A percentile compares a stretch with the other conserved stretches of the same genome.
phyloP scores from a whole-genome alignment of 495 filamentous ascomycete genomes.

The Chlorociboria aeruginascens region DNA sequence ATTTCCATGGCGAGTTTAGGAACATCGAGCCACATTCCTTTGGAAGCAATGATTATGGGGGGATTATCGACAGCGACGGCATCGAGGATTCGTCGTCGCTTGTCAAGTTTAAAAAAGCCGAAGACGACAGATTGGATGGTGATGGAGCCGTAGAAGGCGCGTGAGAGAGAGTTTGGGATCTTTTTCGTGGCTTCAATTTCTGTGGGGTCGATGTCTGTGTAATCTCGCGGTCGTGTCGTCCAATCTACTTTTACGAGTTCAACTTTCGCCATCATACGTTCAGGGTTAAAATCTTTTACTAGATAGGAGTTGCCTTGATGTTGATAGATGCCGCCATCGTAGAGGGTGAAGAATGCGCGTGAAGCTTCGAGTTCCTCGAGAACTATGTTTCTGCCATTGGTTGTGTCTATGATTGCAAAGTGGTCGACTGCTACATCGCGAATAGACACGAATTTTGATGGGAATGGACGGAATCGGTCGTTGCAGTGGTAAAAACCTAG shows the following conservation, averaged over 20 bases:
- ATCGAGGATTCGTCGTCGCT: slow-evolving; percentile 71
- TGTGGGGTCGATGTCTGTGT: slow-evolving; percentile 82
- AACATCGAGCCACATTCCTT: slow-evolving; percentile 96
- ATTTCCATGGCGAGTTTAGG: slow-evolving; percentile 70
- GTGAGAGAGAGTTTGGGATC: slow-evolving; percentile 41
- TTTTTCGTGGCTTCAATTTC: slow-evolving; percentile 74
- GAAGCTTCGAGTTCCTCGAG: slow-evolving; percentile 95
- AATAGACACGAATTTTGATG: slow-evolving; percentile 74
- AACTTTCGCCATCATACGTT: slow-evolving; percentile 57
- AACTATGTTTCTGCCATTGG: slow-evolving; percentile 66
- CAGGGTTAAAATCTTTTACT: slow-evolving; percentile 76
- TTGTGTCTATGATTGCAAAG: slow-evolving; percentile 87
- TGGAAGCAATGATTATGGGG: slow-evolving; percentile 68
- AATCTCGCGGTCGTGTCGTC: slow-evolving; percentile 89
- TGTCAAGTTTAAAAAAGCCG: slow-evolving; percentile 93
- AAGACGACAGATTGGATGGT: slow-evolving; percentile 77
- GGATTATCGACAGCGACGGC: slow-evolving; percentile 90
- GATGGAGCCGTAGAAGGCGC: slow-evolving; percentile 77
- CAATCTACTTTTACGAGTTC: slow-evolving; percentile 85
- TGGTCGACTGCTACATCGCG: slow-evolving; percentile 77
- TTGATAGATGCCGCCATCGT: slow-evolving; percentile 95
- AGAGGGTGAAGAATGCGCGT: slow-evolving; percentile 88
- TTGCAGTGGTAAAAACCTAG: slow-evolving; percentile 83
- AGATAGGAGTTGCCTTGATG: slow-evolving; percentile 91
- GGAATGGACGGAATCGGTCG: slow-evolving; percentile 75